Evolutionary conservation across 768 basidiomycete genomes (phyloP), one percentile per base, ranked within the genome.

Genomic region (Cystobasidium ongulense): DNA sequence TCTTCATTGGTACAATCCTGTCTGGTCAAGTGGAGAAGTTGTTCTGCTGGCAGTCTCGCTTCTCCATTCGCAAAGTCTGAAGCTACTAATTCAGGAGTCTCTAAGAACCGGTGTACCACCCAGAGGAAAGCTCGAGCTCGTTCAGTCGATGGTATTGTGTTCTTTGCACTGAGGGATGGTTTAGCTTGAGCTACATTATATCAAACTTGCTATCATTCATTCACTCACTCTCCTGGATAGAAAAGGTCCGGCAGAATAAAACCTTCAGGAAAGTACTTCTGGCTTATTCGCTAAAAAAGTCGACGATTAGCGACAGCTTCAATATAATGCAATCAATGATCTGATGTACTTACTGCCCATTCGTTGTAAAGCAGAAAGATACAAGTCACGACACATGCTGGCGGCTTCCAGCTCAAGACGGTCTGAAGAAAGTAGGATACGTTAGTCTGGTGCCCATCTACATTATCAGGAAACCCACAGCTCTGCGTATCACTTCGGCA

Each of bases 111-210:
- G 80, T 87, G 92, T 62, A 91, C 82, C 72, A 92, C 84, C 89
- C 90, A 92, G 33, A 95, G 84, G 80, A 95, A 91, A 1, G 87
- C 89, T 71, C 83, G 83, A 4, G 89, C 90, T 35, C 92, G 88
- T 75, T 89, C 88, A 1, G 81, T 81, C 1, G 91, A 90, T 13
- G 88, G 85, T 39, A 91, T 83, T 54, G 72, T 29, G 29, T 41
- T 36, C 8, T 2, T 67, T n/a, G 65, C 23, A 27, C 43, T 67
- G n/a, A 13, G 41, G 10, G n/a, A 23, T 25, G 53, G 15, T 5
- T 7, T 23, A 63, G 8, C 61, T 66, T 64, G 59, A 11, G 68
- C 53, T 29, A 18, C 31, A 21, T 23, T n/a, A 52, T 33, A 29
- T n/a, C 46, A 3, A 15, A 13, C 33, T 38, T 33, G 27, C 21